phyloP scores from a whole-genome alignment of 164 flowering plant species.

The Warburgia ugandensis region DNA sequence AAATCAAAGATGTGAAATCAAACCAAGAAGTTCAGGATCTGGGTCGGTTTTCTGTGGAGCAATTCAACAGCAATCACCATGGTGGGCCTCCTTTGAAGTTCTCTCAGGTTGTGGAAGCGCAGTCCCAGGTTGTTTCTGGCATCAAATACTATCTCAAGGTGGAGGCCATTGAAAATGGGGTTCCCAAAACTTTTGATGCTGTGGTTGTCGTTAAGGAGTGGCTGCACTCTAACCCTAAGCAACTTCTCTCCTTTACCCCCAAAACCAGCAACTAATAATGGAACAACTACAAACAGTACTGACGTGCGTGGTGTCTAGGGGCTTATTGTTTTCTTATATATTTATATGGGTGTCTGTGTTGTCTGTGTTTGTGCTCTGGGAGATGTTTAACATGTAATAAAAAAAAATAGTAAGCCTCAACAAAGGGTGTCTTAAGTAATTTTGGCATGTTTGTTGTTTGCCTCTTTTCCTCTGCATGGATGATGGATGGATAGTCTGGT shows the following conservation, averaged over 20 bases:
- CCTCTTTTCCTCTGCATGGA: too few relatives aligned
- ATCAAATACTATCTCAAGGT: constrained; percentile 44
- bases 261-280: too few relatives aligned
- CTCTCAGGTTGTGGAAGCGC: constrained; percentile 40
- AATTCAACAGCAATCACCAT: constrained; percentile 28
- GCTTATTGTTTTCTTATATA: too few relatives aligned
- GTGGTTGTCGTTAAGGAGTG: constrained; percentile 50
- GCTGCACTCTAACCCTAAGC: constrained; percentile 24
- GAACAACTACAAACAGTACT: too few relatives aligned
- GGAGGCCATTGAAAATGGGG: constrained; percentile 16
- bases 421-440: too few relatives aligned
- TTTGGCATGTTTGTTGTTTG: too few relatives aligned
- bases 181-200: constrained; percentile 29
- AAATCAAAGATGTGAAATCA: constrained; percentile 33
- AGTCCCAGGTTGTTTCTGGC: constrained; percentile 60
- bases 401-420: too few relatives aligned
- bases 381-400: too few relatives aligned
- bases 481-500: too few relatives aligned
- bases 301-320: too few relatives aligned
- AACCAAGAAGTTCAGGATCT: constrained; percentile 64
- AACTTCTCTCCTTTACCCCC: constrained; percentile 29
- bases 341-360: too few relatives aligned
- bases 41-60: constrained; percentile 55
- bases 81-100: constrained; percentile 12
- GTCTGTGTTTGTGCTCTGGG: too few relatives aligned